Evolutionary conservation across 2,329 filamentous ascomycete genomes (phyloP).

Genomic region (Raffaelea deltoideospora): DNA sequence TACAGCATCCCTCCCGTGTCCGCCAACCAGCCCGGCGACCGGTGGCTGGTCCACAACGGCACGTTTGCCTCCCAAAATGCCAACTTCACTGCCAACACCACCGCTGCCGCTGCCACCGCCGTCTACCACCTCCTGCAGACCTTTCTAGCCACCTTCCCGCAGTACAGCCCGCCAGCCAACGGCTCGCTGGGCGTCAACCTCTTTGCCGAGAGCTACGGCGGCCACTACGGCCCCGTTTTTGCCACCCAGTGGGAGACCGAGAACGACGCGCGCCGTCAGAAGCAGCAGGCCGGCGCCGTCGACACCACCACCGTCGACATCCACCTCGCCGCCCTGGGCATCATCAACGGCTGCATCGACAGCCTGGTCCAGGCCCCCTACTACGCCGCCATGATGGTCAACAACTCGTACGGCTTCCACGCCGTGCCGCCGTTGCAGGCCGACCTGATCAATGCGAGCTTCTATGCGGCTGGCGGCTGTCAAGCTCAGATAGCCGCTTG

Average conservation of each 20-base stretch:
- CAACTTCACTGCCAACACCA: constrained; percentile 37
- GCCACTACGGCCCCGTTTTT: constrained; percentile 54
- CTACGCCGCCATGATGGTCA: constrained; percentile 40
- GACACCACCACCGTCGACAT: constrained; percentile 25
- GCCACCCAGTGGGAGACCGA: constrained; percentile 43
- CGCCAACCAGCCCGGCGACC: constrained; percentile 5
- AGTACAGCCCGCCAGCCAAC: constrained; percentile 35
- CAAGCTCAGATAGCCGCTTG: constrained; percentile 36
- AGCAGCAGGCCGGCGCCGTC: constrained; percentile 32
- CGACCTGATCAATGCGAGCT: constrained; percentile 27
- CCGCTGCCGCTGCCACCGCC: constrained; percentile 38
- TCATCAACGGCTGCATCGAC: constrained; percentile 59
- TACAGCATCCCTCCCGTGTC: constrained; percentile 20
- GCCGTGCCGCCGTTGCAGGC: constrained; percentile 37
- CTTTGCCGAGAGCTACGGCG: constrained; percentile 56
- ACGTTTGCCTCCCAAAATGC: constrained; percentile 44
- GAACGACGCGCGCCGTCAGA: constrained; percentile 39
- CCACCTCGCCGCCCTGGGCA: constrained; percentile 47
- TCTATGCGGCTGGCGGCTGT: constrained; percentile 34
- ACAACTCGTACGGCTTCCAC: constrained; percentile 51
- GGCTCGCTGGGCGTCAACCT: constrained; percentile 43
- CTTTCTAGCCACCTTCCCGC: constrained; percentile 42
- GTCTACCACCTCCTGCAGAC: constrained; percentile 52
- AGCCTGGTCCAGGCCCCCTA: constrained; percentile 42
- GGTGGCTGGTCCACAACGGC: constrained; percentile 36